phyloP scores from a whole-genome alignment of 1,284 basidiomycete species.

The Acaromyces ingoldii region DNA sequence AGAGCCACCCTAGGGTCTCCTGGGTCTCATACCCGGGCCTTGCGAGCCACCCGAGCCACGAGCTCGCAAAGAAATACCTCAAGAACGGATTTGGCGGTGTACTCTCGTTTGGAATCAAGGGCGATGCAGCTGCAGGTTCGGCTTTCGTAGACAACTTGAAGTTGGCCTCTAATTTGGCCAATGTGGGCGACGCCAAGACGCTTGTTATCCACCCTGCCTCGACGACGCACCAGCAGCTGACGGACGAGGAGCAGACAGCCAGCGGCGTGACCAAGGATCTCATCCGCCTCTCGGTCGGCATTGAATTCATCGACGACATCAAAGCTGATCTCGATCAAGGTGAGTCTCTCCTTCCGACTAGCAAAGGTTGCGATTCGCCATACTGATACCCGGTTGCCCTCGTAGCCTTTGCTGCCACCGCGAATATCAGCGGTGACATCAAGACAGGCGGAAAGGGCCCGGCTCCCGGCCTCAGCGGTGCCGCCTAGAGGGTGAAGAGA shows the following conservation, averaged over 20 bases:
- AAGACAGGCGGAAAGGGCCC: neutral
- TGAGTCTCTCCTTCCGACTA: too few species aligned
- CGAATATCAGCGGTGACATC: neutral
- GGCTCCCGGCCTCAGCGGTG: neutral
- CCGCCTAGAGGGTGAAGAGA: neutral
- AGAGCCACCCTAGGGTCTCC: conserved; percentile 65
- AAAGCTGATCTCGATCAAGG: conserved; percentile 76
- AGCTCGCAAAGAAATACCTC: conserved; percentile 58
- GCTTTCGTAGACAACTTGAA: conserved; percentile 69
- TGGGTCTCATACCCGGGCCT: conserved; percentile 83
- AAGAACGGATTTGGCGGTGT: conserved; percentile 64
- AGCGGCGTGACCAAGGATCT: conserved; percentile 75
- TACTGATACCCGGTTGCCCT: too few species aligned
- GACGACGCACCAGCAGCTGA: conserved; percentile 78
- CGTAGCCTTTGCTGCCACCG: conserved; percentile 1
- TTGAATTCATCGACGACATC: conserved; percentile 67
- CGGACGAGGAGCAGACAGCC: conserved; percentile 63
- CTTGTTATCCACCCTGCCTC: conserved; percentile 64
- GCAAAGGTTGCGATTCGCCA: too few species aligned
- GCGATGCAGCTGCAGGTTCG: conserved; percentile 61
- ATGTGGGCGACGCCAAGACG: conserved; percentile 56
- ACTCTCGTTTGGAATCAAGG: conserved; percentile 74
- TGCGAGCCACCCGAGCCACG: conserved; percentile 62
- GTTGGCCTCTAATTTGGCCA: conserved; percentile 70
- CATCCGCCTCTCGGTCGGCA: conserved; percentile 73